These are phyloP conservation scores for Solanum neorickii DNA, from an alignment of 257 asterid species.

Conservation along the genomic window DNA sequence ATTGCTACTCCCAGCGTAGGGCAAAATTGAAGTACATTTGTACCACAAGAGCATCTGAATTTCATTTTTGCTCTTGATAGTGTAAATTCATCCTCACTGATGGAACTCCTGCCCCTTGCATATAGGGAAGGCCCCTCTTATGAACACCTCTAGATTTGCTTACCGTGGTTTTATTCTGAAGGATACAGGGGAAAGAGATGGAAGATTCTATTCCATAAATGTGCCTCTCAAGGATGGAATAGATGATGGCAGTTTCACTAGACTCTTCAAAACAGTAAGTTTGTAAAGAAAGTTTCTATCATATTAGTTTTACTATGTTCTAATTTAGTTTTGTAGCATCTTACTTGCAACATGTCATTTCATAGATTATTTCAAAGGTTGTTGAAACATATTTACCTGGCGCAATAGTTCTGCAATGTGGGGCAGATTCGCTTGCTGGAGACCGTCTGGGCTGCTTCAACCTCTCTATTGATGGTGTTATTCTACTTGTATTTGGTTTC, in stretches of 20 bases:
- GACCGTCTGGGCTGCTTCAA: constrained; percentile 98
- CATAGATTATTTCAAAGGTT: constrained; percentile 81
- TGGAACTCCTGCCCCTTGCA: background rate
- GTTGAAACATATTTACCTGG: constrained; percentile 91
- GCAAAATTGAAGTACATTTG: background rate
- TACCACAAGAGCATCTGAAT: background rate
- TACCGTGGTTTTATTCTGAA: constrained; percentile 33
- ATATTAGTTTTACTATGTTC: background rate
- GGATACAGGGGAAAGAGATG: constrained; percentile 97
- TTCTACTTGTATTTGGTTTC: constrained; percentile 25
- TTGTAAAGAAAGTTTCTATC: background rate
- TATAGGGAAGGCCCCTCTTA: background rate
- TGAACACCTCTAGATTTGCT: background rate
- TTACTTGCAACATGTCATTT: constrained; percentile 8
- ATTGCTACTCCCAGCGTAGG: background rate
- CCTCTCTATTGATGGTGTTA: constrained; percentile 96
- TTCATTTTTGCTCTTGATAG: background rate
- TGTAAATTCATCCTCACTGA: background rate
- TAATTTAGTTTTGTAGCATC: background rate
- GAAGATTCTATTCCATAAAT: constrained; percentile 86
- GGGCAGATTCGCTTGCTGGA: constrained; percentile 99
- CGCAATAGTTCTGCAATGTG: constrained; percentile 97
- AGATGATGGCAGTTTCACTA: constrained; percentile 77
- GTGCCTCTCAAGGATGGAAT: constrained; percentile 97
- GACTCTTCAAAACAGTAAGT: constrained; percentile 79